Percentiles rank a stretch among this genome's conserved stretches.
These are phyloP conservation scores for Chalciporus piperatus DNA, from an alignment of 768 basidiomycete species.

Conservation along the genomic window DNA sequence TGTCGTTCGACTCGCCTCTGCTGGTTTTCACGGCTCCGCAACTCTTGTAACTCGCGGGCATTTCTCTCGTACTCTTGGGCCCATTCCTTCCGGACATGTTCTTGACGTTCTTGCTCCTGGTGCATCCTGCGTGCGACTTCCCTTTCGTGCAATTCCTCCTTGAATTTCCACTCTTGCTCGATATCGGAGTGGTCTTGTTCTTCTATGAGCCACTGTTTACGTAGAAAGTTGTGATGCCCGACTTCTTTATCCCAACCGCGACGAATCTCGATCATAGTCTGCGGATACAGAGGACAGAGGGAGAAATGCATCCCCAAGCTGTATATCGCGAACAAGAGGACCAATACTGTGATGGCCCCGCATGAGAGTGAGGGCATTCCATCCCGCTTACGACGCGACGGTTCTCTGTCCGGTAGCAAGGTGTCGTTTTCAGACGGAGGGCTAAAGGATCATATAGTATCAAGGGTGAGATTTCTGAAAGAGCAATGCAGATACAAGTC, in stretches of 20 bases:
- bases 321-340: neutral
- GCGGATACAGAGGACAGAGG: constrained; percentile 12
- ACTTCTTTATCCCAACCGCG: constrained; percentile 9
- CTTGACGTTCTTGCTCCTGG: constrained; percentile 9
- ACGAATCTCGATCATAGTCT: constrained; percentile 6
- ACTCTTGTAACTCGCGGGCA: constrained; percentile 2
- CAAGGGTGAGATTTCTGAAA: neutral
- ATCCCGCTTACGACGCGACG: neutral
- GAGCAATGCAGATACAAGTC: neutral
- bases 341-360: neutral
- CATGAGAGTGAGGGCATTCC: neutral
- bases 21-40: constrained; percentile 1
- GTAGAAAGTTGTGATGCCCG: neutral
- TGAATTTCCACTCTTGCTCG: constrained; percentile 5
- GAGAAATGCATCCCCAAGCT: constrained; percentile 2
- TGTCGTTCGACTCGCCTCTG: constrained; percentile 1
- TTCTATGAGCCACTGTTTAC: constrained; percentile 9
- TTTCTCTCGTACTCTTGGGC: neutral
- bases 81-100: constrained; percentile 4
- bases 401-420: neutral
- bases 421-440: neutral
- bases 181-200: neutral
- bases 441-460: neutral
- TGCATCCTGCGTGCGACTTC: neutral
- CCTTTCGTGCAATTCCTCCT: constrained; percentile 11